Conservation (phyloP, 805 yeast genomes). For the Saturnispora bothae region DNA sequence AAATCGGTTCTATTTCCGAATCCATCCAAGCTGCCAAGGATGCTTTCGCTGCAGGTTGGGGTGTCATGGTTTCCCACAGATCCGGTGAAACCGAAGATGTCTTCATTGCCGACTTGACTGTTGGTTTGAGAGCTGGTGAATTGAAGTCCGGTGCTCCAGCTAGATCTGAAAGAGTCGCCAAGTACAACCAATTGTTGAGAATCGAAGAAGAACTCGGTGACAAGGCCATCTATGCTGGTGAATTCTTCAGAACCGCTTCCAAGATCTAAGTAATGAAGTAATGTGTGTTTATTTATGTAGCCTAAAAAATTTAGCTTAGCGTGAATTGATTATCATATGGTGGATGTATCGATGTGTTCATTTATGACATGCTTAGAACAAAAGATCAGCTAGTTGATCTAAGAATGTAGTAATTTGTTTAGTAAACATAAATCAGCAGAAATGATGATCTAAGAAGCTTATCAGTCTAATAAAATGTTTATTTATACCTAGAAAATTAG, state of each 20-base stretch:
- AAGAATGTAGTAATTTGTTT: too few relatives aligned
- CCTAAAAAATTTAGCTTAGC: too few relatives aligned
- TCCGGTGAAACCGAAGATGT: conserved; percentile 99
- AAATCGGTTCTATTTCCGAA: conserved; percentile 94
- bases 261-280: conserved; percentile 25
- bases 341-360: too few relatives aligned
- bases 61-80: conserved; percentile 99
- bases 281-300: too few relatives aligned
- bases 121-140: conserved; percentile 97
- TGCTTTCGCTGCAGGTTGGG: conserved; percentile 96
- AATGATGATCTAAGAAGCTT: too few relatives aligned
- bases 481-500: too few relatives aligned
- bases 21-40: conserved; percentile 94
- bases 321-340: too few relatives aligned
- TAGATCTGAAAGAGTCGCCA: conserved; percentile 99
- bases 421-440: too few relatives aligned
- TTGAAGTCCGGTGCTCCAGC: conserved; percentile 99
- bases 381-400: too few relatives aligned
- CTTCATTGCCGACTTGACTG: conserved; percentile 94
- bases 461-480: too few relatives aligned
- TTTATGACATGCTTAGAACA: too few relatives aligned
- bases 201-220: conserved; percentile 97
- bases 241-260: conserved; percentile 61
- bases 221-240: conserved; percentile 95
- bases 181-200: conserved; percentile 95